These are phyloP conservation scores for Podila epigama DNA, from an alignment of 192 early-diverging fungal genomes.

Conservation along the genomic window DNA sequence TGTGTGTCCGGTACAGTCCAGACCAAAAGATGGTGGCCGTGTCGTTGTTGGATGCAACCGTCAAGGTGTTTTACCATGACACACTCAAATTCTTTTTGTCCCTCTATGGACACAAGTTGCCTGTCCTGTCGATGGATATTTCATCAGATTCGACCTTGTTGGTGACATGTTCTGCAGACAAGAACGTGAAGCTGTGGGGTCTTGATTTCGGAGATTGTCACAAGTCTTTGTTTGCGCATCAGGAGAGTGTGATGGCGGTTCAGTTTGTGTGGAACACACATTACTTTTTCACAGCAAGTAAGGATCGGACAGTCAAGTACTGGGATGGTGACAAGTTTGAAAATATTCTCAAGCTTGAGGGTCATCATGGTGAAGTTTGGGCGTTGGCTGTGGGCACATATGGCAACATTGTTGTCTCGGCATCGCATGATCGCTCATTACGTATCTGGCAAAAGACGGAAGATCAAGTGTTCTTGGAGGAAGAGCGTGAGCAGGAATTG, in stretches of 20 bases:
- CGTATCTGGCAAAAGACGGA: conserved; percentile 97
- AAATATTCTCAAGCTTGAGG: conserved; percentile 91
- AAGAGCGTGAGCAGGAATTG: conserved; percentile 94
- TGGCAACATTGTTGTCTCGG: conserved; percentile 88
- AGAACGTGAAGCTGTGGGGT: conserved; percentile 99
- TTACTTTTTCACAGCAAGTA: conserved; percentile 93
- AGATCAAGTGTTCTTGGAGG: conserved; percentile 91
- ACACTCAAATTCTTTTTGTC: conserved; percentile 97
- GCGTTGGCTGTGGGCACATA: conserved; percentile 88
- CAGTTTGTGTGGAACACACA: conserved; percentile 95
- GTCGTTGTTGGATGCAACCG: conserved; percentile 90
- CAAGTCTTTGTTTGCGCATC: conserved; percentile 91
- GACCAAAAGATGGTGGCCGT: conserved; percentile 90
- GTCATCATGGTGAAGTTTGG: conserved; percentile 96
- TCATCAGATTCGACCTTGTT: conserved; percentile 92
- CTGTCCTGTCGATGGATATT: conserved; percentile 99
- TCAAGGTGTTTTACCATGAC: conserved; percentile 97
- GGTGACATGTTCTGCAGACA: conserved; percentile 95
- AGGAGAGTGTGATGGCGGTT: conserved; percentile 88
- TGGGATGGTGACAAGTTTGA: conserved; percentile 99
- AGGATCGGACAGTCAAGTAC: conserved; percentile 91
- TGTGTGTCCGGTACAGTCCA: conserved; percentile 85
- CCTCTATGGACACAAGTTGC: conserved; percentile 97
- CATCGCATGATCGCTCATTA: conserved; percentile 93
- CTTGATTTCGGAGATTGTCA: conserved; percentile 99